Evolutionary conservation across 1,139 yeast species (phyloP).

Genomic region (Sugiyamaella sp.): DNA sequence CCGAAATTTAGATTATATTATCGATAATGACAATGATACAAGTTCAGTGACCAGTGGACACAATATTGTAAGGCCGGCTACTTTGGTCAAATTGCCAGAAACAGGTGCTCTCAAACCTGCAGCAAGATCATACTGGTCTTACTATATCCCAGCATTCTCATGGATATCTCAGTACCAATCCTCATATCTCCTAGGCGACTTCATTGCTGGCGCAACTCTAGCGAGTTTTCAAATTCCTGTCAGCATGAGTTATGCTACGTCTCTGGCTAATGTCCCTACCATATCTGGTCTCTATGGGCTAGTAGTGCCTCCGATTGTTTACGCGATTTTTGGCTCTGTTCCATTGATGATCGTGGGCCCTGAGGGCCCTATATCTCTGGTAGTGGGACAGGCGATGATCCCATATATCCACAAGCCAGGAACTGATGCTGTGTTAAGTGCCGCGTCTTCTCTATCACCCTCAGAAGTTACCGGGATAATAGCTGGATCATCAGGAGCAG

Average conservation of each 20-base stretch:
- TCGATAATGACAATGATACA: slow-evolving; percentile 6
- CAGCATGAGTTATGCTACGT: slow-evolving; percentile 84
- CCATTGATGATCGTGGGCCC: slow-evolving; percentile 98
- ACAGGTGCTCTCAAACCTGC: slow-evolving; percentile 15
- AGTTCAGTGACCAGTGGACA: slow-evolving; percentile 6
- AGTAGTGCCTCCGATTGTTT: slow-evolving; percentile 81
- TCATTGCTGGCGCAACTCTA: slow-evolving; percentile 81
- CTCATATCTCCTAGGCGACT: slow-evolving; percentile 65
- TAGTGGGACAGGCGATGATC: slow-evolving; percentile 91
- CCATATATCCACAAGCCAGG: slow-evolving; percentile 37
- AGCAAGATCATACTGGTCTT: slow-evolving; percentile 48
- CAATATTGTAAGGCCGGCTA: slow-evolving; percentile 8
- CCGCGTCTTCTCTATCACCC: slow-evolving; percentile 50
- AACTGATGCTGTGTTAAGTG: background rate
- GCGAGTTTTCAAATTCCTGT: slow-evolving; percentile 93
- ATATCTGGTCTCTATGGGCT: slow-evolving; percentile 81
- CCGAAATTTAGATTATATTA: slow-evolving; percentile 6
- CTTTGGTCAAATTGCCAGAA: slow-evolving; percentile 19
- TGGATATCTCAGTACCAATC: slow-evolving; percentile 72
- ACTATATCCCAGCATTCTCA: slow-evolving; percentile 78
- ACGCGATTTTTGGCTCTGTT: slow-evolving; percentile 83
- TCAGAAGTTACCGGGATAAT: slow-evolving; percentile 72
- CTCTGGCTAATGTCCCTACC: slow-evolving; percentile 90
- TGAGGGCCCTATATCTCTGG: slow-evolving; percentile 88
- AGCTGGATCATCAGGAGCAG: slow-evolving; percentile 76